A percentile compares a stretch with the other conserved stretches of the same genome.
Conservation (phyloP, 768 basidiomycete genomes). For the Kwoniella dejecticola region DNA sequence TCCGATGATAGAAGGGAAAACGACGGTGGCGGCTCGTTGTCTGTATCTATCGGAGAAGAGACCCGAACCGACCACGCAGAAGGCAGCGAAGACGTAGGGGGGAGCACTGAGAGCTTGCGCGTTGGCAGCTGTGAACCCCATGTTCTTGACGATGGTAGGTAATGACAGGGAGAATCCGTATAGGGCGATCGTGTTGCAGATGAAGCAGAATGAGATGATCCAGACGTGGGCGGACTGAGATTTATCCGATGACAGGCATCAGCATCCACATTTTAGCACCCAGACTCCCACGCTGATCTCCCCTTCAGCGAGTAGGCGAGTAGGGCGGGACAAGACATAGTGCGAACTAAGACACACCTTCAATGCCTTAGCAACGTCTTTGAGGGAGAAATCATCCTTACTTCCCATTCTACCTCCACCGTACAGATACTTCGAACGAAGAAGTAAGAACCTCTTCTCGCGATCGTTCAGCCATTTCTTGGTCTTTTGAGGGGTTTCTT, state of each 20-base stretch:
- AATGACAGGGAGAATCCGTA: conserved; percentile 45
- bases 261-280: too few relatives aligned
- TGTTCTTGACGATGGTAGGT: conserved; percentile 40
- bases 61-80: conserved; percentile 36
- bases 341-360: conserved; percentile 25
- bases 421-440: conserved; percentile 32
- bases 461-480: conserved; percentile 31
- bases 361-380: conserved; percentile 20
- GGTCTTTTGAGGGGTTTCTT: conserved; percentile 29
- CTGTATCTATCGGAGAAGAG: conserved; percentile 22
- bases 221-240: conserved; percentile 40
- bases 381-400: conserved; percentile 20
- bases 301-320: too few relatives aligned
- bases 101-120: conserved; percentile 41
- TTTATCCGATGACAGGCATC: too few relatives aligned
- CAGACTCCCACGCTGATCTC: too few relatives aligned
- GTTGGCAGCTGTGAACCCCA: conserved; percentile 44
- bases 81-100: conserved; percentile 42
- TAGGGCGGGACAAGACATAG: too few relatives aligned
- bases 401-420: conserved; percentile 22
- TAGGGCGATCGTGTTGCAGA: conserved; percentile 35
- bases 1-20: background rate
- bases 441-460: conserved; percentile 33
- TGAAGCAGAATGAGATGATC: conserved; percentile 31
- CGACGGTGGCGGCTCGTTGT: background rate